These are phyloP conservation scores for Spergularia bocconei DNA, from an alignment of 148 eudicot genomes.

Conservation along the genomic window DNA sequence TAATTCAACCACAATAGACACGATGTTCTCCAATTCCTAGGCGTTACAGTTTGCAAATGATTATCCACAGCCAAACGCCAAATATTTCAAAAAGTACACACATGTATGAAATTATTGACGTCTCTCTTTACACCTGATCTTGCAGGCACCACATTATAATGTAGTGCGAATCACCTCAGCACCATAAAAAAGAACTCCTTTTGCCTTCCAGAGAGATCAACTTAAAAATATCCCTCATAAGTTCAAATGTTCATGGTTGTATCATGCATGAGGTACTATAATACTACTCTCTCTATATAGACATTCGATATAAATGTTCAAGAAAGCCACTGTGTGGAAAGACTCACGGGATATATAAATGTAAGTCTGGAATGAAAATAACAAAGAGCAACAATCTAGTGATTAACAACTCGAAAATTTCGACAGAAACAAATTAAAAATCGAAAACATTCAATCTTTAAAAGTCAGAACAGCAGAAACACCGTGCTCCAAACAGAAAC, in stretches of 20 bases:
- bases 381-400: not conserved
- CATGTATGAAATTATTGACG: no score
- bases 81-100: not conserved
- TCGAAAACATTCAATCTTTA: not conserved
- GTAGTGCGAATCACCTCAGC: not conserved
- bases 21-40: not conserved
- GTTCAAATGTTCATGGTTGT: no score
- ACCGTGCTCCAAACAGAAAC: not conserved
- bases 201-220: no score
- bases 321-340: no score
- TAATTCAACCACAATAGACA: not conserved
- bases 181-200: no score
- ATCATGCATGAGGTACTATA: no score
- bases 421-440: no score
- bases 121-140: no score
- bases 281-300: no score
- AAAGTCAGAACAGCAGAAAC: not conserved
- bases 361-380: not conserved
- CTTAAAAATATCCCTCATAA: no score
- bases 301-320: no score
- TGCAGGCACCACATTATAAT: no score
- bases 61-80: constrained; percentile 2
- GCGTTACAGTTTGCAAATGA: not conserved
- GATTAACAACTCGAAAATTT: not conserved
- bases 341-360: not conserved